These are phyloP conservation scores for Pleurotus platypus DNA, from an alignment of 768 basidiomycete genomes.

Conservation along the genomic window DNA sequence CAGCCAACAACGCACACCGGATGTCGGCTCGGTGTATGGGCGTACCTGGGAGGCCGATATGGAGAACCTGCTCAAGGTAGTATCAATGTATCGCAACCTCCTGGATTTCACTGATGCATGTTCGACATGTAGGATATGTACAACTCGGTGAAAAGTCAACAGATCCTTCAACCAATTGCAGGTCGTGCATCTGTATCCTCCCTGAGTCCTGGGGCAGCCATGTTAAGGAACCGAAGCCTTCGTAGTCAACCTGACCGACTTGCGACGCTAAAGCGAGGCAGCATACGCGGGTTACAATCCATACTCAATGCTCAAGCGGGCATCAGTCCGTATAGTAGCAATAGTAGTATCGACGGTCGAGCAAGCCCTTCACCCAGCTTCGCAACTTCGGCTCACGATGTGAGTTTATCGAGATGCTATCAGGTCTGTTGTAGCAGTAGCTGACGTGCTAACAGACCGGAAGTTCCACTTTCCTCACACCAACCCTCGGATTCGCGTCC, in stretches of 20 bases:
- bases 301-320: constrained; percentile 65
- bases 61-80: constrained; percentile 78
- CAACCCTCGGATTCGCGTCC: constrained; percentile 93
- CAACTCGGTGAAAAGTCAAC: constrained; percentile 83
- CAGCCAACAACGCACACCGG: constrained; percentile 30
- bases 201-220: constrained; percentile 47
- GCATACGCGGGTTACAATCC: constrained; percentile 84
- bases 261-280: constrained; percentile 81
- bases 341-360: constrained; percentile 80
- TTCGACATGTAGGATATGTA: constrained; percentile 77
- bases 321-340: constrained; percentile 82
- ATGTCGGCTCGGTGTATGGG: constrained; percentile 40
- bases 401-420: constrained; percentile 22
- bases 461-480: constrained; percentile 68
- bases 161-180: constrained; percentile 80
- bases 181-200: constrained; percentile 55
- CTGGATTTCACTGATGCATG: not conserved
- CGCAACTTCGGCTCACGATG: constrained; percentile 85
- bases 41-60: constrained; percentile 84
- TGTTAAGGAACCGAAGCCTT: constrained; percentile 68
- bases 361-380: constrained; percentile 95
- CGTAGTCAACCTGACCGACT: constrained; percentile 71
- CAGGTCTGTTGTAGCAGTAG: not conserved
- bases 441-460: constrained; percentile 35
- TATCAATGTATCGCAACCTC: not conserved